Evolutionary conservation across 73 alveolate genomes (phyloP).

Genomic region (Blepharisma japonicum): DNA sequence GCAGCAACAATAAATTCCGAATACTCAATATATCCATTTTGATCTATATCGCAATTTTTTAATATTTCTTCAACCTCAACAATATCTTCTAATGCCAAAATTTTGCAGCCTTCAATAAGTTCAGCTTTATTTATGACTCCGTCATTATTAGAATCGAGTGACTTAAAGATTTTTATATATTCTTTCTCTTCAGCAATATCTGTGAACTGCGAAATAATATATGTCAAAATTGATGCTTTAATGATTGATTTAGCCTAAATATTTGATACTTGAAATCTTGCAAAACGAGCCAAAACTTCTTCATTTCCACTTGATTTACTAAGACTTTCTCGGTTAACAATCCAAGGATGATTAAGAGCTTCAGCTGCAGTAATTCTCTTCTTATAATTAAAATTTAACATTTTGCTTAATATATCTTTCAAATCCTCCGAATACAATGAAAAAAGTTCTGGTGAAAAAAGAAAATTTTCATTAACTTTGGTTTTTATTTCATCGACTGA

Average conservation of each 20-base stretch:
- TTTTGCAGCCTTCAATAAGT: constrained; percentile 1
- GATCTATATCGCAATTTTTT: background rate
- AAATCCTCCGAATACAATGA: constrained; percentile 60
- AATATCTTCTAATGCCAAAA: background rate
- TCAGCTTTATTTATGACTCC: background rate
- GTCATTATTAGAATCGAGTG: background rate
- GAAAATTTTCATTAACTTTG: background rate
- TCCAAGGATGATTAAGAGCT: constrained; percentile 81
- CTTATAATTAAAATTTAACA: constrained; percentile 75
- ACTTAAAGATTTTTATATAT: background rate
- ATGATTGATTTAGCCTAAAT: too few species aligned
- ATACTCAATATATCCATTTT: background rate
- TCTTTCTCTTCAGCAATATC: too few species aligned
- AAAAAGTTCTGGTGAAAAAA: constrained; percentile 9
- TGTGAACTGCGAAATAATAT: too few species aligned
- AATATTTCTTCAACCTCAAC: constrained; percentile 2
- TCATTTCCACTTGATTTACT: background rate
- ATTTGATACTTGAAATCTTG: too few species aligned
- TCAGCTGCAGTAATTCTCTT: constrained; percentile 78
- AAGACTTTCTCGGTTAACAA: constrained; percentile 37
- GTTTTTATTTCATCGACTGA: background rate
- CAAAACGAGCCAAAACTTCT: too few species aligned
- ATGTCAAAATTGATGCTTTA: too few species aligned
- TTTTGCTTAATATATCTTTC: constrained; percentile 73
- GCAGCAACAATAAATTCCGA: background rate